Base-by-base conservation (phyloP, 345 rosid species). In the Chamaenerion angustifolium region DNA sequence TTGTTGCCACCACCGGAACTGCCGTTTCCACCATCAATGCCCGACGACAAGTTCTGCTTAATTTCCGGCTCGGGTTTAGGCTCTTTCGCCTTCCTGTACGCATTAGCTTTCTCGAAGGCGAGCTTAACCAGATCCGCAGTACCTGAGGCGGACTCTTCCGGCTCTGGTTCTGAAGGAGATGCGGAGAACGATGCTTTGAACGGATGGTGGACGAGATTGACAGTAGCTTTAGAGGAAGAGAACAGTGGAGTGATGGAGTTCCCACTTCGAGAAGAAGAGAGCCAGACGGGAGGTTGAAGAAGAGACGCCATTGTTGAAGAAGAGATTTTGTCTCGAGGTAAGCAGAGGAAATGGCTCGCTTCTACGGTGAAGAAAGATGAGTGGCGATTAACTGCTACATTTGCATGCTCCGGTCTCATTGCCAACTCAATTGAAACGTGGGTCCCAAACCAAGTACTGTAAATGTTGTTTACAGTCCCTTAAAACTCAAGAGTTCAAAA, bases 41-140 rank as follows among this genome's bases (percentile, higher is more conserved):
- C 56, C 13, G 14, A 14, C 1, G 17, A 40, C 23, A 13, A 15
- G 7, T 45, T n/a, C 35, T 43, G 21, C 49, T 43, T 8, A 6
- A 18, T 13, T 11, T 27, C 42, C 49, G 13, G 48, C 16, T 54
- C 47, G 37, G 49, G 62, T 23, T 37, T 25, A 2, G 2, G 2
- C 25, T 21, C 25, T 21, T 21, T 21, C 19, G 45, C 21, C 58
- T 46, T 61, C 71, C 60, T 76, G 50, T 78, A 82, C 0, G 77
- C 76, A 66, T 68, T 68, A 0, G 83, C 89, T 68, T 66, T 85
- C 69, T 75, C 78, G 52, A 76, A 75, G 4, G 97, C 86, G n/a
- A 82, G 78, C 63, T 76, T 82, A 4, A 78, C 76, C 5, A 78
- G 81, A 60, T 78, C 94, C 0, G 63, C 68, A 8, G 67, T 53